Conservation (phyloP, 1,284 basidiomycete species). For the Papiliotrema laurentii region DNA sequence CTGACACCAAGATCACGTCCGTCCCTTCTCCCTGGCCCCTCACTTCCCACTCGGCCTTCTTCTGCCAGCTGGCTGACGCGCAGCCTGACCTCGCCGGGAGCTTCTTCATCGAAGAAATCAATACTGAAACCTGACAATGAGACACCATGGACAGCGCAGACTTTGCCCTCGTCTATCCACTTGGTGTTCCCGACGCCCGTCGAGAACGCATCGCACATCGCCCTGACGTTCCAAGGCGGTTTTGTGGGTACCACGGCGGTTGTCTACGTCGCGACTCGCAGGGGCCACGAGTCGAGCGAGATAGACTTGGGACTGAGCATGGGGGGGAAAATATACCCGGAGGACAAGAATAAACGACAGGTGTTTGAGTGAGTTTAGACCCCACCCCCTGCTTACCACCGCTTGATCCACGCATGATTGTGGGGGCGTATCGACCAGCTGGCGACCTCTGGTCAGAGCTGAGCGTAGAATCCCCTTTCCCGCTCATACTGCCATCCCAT, state of each 20-base stretch:
- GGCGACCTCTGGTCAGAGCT: too few species aligned
- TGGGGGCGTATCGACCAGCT: too few species aligned
- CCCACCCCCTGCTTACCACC: too few species aligned
- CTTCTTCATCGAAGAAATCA: conserved; percentile 21
- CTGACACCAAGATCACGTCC: conserved; percentile 21
- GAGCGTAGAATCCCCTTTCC: conserved; percentile 15
- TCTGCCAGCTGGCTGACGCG: not conserved
- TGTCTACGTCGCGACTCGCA: conserved; percentile 26
- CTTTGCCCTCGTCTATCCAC: conserved; percentile 34
- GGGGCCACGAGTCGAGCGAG: conserved; percentile 11
- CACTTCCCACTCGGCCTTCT: not conserved
- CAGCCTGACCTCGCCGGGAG: not conserved
- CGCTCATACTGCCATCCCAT: conserved; percentile 7
- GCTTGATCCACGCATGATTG: too few species aligned
- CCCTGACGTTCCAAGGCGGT: conserved; percentile 48
- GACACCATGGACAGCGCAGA: conserved; percentile 25
- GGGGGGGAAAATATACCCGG: conserved; percentile 41
- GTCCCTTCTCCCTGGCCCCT: conserved; percentile 1
- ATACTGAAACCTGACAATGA: conserved; percentile 27
- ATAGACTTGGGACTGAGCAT: conserved; percentile 27
- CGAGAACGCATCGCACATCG: conserved; percentile 28
- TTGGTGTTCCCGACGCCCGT: conserved; percentile 35
- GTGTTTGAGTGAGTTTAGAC: conserved; percentile 44
- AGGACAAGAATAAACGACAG: conserved; percentile 44
- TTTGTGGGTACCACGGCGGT: conserved; percentile 38